phyloP scores from a whole-genome alignment of 2,329 filamentous ascomycete genomes.

The Aspergillus hiratsukae region DNA sequence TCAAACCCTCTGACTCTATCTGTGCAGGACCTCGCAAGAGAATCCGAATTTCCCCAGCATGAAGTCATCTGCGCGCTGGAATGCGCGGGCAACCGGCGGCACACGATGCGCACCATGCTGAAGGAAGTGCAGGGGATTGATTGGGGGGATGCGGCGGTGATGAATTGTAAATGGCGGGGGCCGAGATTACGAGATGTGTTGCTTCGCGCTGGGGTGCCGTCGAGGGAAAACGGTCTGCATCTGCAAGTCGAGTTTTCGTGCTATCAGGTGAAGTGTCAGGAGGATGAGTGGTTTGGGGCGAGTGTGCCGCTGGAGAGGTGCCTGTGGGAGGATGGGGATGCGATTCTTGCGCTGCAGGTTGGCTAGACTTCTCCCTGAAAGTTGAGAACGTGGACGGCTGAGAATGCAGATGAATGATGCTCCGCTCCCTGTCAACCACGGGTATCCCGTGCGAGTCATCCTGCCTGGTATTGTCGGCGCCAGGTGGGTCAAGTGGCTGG shows the following conservation, averaged over 20 bases:
- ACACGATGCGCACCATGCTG: constrained; percentile 56
- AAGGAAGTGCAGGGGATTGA: constrained; percentile 58
- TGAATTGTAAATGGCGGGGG: constrained; percentile 57
- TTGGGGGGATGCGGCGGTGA: constrained; percentile 57
- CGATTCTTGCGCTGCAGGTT: constrained; percentile 48
- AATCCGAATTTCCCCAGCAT: constrained; percentile 50
- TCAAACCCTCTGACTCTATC: constrained; percentile 42
- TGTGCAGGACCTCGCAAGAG: constrained; percentile 43
- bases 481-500: constrained; percentile 55
- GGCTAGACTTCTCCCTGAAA: too few species aligned
- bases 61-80: constrained; percentile 54
- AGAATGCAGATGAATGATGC: constrained; percentile 47
- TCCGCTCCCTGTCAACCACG: constrained; percentile 46
- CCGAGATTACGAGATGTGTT: constrained; percentile 53
- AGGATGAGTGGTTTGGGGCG: constrained; percentile 57
- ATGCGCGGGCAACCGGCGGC: constrained; percentile 58
- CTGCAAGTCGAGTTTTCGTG: constrained; percentile 58
- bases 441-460: constrained; percentile 50
- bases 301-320: constrained; percentile 49
- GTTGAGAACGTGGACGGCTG: too few species aligned
- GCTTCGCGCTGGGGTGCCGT: constrained; percentile 33
- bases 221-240: constrained; percentile 32
- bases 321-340: constrained; percentile 41
- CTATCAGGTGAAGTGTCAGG: constrained; percentile 49
- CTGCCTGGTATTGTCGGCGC: constrained; percentile 52